Conservation (phyloP, 1,284 basidiomycete species). For the Ustilago hordei region DNA sequence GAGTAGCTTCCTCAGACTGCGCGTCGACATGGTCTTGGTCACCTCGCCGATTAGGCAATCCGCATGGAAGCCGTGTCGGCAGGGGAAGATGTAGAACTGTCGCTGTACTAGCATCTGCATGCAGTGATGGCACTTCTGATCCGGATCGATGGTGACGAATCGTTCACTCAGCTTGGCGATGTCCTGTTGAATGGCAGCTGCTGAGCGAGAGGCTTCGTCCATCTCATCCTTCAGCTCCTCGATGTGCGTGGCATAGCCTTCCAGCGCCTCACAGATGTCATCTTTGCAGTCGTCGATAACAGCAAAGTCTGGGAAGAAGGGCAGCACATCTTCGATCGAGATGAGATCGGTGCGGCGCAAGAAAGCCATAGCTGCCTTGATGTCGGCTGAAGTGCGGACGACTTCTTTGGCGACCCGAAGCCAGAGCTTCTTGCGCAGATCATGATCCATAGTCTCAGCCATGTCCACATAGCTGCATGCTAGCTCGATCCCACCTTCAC, state of each 20-base stretch:
- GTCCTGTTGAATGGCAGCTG: slow-evolving; percentile 92
- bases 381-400: slow-evolving; percentile 95
- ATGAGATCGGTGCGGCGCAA: slow-evolving; percentile 91
- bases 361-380: slow-evolving; percentile 98
- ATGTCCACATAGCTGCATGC: slow-evolving; percentile 66
- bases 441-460: slow-evolving; percentile 39
- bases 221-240: slow-evolving; percentile 91
- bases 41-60: slow-evolving; percentile 68
- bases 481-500: slow-evolving; percentile 72
- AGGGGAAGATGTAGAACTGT: slow-evolving; percentile 98
- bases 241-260: slow-evolving; percentile 92
- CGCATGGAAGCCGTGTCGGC: slow-evolving; percentile 81
- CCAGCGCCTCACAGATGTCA: slow-evolving; percentile 94
- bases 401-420: slow-evolving; percentile 96
- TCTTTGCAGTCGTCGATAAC: slow-evolving; percentile 99
- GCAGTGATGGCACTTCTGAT: slow-evolving; percentile 88
- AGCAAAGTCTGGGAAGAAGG: slow-evolving; percentile 99
- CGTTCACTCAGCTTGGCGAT: slow-evolving; percentile 85
- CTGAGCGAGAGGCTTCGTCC: slow-evolving; percentile 91
- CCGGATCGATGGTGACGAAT: slow-evolving; percentile 91
- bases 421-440: slow-evolving; percentile 92
- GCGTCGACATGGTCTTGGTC: slow-evolving; percentile 60
- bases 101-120: slow-evolving; percentile 80
- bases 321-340: slow-evolving; percentile 97
- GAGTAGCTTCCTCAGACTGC: slow-evolving; percentile 61